Evolutionary conservation across 1,139 yeast genomes (phyloP), one percentile per base, ranked within the genome.

Genomic region (Candida gigantensis): DNA sequence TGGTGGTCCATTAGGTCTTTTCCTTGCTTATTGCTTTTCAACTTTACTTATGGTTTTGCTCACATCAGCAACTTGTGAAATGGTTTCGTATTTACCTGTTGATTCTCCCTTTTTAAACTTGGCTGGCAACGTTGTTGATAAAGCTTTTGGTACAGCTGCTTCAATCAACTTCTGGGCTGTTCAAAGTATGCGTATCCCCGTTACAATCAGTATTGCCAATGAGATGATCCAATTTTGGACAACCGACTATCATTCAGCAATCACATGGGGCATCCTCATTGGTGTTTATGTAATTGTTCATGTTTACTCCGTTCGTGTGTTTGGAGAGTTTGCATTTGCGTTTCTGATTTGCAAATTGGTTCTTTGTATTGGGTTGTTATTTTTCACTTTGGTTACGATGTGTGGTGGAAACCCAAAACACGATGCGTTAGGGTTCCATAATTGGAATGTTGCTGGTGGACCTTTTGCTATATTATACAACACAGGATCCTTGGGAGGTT

Each of bases 261-360:
- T 77, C 49, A 80, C 79, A 28, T 65, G 85, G 37, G 68, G 77
- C 8, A 64, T 84, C 9, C 90, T 84, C 56, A 70, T 84, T 30
- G 75, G 67, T 12, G 58, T 82, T 18, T 85, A 84, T 52, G 72
- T 79, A 24, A 42, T 74, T 24, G 81, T 87, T 46, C 83, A 86
- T 46, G 59, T 84, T 16, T 77, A 83, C 49, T 89, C 92, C 0
- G 95, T 87, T 27, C 69, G 72, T 41, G 66, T 73, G 38, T 87
- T 82, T 53, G 95, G 95, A 26, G 95, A 86, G 55, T 60, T 76
- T 34, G 95, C 87, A 58, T 86, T 85, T 54, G 84, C 90, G 90
- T 62, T 85, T 23, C 79, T 90, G 4, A 67, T 86, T 34, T 83
- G 85, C 34, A 87, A 87, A 58, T 78, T 86, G 32, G 47, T 84